Conservation (phyloP, 352 stramenopile species). For the Stramenopiles sp. region DNA sequence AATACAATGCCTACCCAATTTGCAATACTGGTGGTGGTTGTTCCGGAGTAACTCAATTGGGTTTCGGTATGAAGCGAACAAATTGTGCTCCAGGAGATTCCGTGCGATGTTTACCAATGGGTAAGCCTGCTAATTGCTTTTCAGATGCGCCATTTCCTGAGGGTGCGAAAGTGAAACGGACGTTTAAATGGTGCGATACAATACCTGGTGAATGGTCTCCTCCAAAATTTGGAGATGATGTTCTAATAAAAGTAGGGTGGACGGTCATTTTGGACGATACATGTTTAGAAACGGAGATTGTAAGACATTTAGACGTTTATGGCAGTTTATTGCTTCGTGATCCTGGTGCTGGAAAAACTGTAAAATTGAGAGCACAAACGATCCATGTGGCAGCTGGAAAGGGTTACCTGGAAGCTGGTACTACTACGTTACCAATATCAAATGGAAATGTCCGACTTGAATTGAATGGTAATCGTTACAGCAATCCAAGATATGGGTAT, state of each 20-base stretch:
- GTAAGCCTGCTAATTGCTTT: not conserved
- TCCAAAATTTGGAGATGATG: not conserved
- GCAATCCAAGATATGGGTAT: not conserved
- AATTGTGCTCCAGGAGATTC: not conserved
- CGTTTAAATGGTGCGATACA: not conserved
- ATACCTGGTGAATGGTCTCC: not conserved
- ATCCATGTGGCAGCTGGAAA: not conserved
- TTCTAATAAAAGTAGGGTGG: not conserved
- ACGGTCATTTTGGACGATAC: not conserved
- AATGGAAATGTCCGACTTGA: not conserved
- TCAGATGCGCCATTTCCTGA: not conserved
- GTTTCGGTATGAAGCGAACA: not conserved
- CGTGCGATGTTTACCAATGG: not conserved
- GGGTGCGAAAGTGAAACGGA: not conserved
- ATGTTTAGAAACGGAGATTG: not conserved
- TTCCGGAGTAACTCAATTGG: not conserved
- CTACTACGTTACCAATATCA: not conserved
- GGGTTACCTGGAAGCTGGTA: not conserved
- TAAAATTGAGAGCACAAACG: not conserved
- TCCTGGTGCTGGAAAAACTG: not conserved
- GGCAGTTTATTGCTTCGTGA: not conserved
- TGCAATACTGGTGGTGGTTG: not conserved
- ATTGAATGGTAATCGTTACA: not conserved
- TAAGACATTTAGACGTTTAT: not conserved
- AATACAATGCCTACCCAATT: not conserved